Evolutionary conservation across 2,329 filamentous ascomycete genomes (phyloP).

Genomic region (Pyrenophora teres): DNA sequence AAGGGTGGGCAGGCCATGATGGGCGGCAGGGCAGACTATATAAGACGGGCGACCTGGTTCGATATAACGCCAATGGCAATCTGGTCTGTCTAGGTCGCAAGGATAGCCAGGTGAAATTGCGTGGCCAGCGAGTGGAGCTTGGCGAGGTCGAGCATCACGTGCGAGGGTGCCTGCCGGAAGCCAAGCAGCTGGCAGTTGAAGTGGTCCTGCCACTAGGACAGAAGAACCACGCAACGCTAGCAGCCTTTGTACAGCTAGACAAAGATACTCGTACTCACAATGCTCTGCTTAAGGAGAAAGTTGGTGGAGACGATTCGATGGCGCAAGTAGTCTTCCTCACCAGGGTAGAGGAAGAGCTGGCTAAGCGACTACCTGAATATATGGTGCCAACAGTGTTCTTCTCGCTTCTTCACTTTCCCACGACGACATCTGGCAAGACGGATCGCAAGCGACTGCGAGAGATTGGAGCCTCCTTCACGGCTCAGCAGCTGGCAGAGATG

Average conservation of each 20-base stretch:
- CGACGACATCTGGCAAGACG: slow-evolving; percentile 52
- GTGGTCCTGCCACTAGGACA: background rate
- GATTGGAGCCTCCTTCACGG: slow-evolving; percentile 10
- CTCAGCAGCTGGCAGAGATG: background rate
- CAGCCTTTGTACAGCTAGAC: background rate
- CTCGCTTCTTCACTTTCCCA: slow-evolving; percentile 50
- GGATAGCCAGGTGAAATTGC: background rate
- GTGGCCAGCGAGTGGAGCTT: slow-evolving; percentile 22
- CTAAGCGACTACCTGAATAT: slow-evolving; percentile 23
- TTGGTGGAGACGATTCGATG: too few relatives aligned
- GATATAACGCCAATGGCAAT: slow-evolving; percentile 8
- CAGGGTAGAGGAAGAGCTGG: background rate
- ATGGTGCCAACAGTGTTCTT: slow-evolving; percentile 54
- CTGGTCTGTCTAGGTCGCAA: slow-evolving; percentile 17
- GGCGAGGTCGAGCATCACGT: slow-evolving; percentile 14
- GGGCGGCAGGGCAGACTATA: background rate
- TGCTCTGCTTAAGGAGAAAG: too few relatives aligned
- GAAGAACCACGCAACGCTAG: background rate
- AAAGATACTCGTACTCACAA: background rate
- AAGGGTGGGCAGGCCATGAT: background rate
- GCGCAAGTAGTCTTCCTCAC: too few relatives aligned
- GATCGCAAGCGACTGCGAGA: slow-evolving; percentile 27
- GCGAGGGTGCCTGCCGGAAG: background rate
- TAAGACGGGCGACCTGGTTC: slow-evolving; percentile 6
- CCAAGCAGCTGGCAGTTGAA: background rate